Evolutionary conservation across 1,284 basidiomycete genomes (phyloP).

Genomic region (Rhodotorula sp.): DNA sequence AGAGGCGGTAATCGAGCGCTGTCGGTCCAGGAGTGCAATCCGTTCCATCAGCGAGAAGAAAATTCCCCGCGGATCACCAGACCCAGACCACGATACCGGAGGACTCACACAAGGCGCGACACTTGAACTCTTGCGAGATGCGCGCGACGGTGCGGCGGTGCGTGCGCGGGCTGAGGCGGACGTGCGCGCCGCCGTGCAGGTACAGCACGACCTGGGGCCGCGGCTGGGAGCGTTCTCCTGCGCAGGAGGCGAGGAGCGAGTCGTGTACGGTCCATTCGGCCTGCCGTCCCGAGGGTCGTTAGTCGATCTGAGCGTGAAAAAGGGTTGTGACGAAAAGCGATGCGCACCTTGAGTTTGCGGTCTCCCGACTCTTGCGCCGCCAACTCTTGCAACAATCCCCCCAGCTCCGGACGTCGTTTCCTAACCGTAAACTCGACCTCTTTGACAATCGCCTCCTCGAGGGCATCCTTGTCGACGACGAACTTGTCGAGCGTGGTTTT

Average conservation of each 20-base stretch:
- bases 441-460: neutral
- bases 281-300: neutral
- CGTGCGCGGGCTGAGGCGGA: constrained; percentile 6
- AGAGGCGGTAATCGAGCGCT: constrained; percentile 40
- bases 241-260: neutral
- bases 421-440: neutral
- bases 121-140: neutral
- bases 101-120: neutral
- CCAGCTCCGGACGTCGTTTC: neutral
- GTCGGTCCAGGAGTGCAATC: neutral
- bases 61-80: neutral
- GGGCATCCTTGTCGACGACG: neutral
- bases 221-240: neutral
- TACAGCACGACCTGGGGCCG: neutral
- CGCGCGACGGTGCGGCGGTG: neutral
- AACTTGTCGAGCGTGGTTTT: neutral
- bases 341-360: constrained; percentile 12
- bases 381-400: neutral
- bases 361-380: neutral
- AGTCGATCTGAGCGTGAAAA: neutral
- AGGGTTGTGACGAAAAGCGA: too few species aligned
- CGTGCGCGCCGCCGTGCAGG: constrained; percentile 9
- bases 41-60: neutral
- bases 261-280: constrained; percentile 33
- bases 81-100: neutral